Conservation (phyloP, 139 green algal genomes). For the Mesostigma viride region DNA sequence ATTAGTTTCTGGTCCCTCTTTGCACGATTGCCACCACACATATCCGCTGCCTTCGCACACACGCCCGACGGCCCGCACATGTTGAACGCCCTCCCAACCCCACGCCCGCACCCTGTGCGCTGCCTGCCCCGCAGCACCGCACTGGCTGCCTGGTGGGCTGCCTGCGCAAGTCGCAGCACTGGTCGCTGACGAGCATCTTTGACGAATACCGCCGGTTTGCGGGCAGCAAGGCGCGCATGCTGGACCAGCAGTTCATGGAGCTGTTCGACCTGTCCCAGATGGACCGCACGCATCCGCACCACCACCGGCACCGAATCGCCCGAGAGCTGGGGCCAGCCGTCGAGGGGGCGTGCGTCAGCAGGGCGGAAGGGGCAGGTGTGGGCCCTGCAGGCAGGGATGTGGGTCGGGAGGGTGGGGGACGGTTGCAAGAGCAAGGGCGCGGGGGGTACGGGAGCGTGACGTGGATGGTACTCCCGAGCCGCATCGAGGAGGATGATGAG, state of each 20-base stretch:
- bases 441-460: no score
- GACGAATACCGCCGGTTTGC: slow-evolving; percentile 24
- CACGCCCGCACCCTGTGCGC: background rate
- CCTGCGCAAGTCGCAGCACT: slow-evolving; percentile 17
- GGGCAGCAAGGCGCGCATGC: slow-evolving; percentile 21
- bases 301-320: no score
- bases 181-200: slow-evolving; percentile 25
- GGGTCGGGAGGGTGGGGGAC: no score
- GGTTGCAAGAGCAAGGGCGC: no score
- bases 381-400: no score
- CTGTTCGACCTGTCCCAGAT: slow-evolving; percentile 24
- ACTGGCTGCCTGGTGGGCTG: slow-evolving; percentile 25
- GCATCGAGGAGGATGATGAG: no score
- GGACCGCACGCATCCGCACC: no score
- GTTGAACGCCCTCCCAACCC: background rate
- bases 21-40: background rate
- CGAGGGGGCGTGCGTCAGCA: no score
- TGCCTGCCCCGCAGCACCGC: slow-evolving; percentile 9
- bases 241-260: slow-evolving; percentile 28
- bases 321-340: no score
- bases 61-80: background rate
- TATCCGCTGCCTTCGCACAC: background rate
- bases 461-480: no score
- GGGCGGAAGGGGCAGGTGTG: no score
- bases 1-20: background rate